Evolutionary conservation across 805 yeast species (phyloP).

Genomic region (Candida qinlingensis): DNA sequence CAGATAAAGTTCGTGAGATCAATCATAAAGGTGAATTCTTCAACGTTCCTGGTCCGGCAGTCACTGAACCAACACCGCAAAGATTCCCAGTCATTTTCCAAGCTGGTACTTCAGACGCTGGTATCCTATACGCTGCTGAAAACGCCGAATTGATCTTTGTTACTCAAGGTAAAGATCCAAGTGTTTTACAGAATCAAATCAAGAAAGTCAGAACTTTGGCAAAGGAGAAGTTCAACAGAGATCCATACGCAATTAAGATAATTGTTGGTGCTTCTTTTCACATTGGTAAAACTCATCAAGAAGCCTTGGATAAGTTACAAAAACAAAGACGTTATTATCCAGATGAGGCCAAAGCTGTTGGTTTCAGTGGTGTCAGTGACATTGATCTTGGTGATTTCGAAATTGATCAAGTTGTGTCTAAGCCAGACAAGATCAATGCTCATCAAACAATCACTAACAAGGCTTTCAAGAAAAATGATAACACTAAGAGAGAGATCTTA

Average conservation of each 20-base stretch:
- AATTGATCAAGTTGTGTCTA: constrained; percentile 15
- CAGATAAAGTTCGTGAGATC: constrained; percentile 31
- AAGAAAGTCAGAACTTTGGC: constrained; percentile 28
- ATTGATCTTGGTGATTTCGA: constrained; percentile 9
- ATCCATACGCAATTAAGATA: constrained; percentile 34
- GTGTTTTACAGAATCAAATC: not conserved
- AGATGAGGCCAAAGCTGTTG: not conserved
- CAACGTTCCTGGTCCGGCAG: constrained; percentile 15
- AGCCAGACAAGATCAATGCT: constrained; percentile 29
- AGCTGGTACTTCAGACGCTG: constrained; percentile 38
- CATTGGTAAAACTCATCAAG: constrained; percentile 35
- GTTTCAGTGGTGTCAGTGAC: constrained; percentile 3
- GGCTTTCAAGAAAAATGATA: constrained; percentile 19
- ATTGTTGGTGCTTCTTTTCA: constrained; percentile 33
- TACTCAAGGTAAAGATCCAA: not conserved
- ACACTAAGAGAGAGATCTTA: constrained; percentile 22
- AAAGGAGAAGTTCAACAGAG: constrained; percentile 30
- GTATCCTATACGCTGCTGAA: constrained; percentile 36
- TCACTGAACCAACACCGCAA: constrained; percentile 37
- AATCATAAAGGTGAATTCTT: constrained; percentile 28
- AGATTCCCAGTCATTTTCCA: constrained; percentile 38
- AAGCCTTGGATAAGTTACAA: constrained; percentile 26
- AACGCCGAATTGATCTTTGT: constrained; percentile 36
- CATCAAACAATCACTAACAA: constrained; percentile 27
- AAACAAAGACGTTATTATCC: not conserved